These are phyloP conservation scores for Vitis rupestris DNA, from an alignment of 164 flowering plant genomes.

Conservation along the genomic window DNA sequence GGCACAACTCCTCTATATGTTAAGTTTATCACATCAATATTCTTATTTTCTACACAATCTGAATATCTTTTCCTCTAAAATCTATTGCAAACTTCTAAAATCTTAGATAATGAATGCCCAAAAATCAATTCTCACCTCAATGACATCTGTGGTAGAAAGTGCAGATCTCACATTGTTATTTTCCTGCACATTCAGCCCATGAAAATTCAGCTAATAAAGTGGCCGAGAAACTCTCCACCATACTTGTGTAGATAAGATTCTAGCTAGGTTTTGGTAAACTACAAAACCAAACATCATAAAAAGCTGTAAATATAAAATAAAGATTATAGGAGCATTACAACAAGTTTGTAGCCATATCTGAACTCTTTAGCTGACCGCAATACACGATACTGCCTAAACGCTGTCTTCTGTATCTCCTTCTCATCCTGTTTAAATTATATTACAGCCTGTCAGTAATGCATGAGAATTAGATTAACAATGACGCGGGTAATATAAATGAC, in stretches of 20 bases:
- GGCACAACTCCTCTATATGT: background rate
- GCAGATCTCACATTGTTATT: constrained; percentile 75
- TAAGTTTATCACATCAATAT: background rate
- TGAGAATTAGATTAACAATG: background rate
- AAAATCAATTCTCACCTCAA: constrained; percentile 56
- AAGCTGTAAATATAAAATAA: background rate
- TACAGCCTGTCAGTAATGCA: constrained; percentile 21
- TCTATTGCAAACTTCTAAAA: background rate
- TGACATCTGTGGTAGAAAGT: constrained; percentile 66
- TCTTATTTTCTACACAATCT: background rate
- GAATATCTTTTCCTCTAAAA: background rate
- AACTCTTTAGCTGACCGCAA: constrained; percentile 72
- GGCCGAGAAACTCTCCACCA: background rate
- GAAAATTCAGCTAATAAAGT: background rate
- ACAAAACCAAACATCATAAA: background rate
- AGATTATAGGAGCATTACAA: constrained; percentile 49
- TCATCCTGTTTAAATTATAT: constrained; percentile 71
- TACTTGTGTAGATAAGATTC: background rate
- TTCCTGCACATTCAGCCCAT: constrained; percentile 50
- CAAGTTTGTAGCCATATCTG: constrained; percentile 92
- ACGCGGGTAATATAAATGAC: background rate
- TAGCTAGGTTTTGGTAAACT: background rate
- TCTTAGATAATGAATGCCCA: background rate
- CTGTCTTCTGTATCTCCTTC: constrained; percentile 81
- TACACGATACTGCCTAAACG: constrained; percentile 60